Conservation (phyloP, 2,329 filamentous ascomycete genomes). For the Aspergillus costaricaensis region DNA sequence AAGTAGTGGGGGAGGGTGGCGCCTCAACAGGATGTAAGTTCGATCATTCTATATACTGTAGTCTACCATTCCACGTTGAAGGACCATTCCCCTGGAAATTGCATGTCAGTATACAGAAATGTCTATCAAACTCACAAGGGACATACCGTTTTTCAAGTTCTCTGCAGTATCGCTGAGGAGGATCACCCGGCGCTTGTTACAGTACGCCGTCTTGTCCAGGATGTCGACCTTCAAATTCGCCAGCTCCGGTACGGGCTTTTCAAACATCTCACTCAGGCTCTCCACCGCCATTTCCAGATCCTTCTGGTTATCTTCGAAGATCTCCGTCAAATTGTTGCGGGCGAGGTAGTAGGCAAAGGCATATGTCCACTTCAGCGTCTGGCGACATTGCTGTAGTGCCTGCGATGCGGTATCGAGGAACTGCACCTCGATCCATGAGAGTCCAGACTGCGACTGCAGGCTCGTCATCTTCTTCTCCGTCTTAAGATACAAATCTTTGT, state of each 20-base stretch:
- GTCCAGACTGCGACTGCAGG: conserved; percentile 86
- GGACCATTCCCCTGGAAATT: conserved; percentile 44
- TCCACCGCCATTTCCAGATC: conserved; percentile 97
- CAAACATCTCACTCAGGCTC: conserved; percentile 97
- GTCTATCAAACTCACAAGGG: background rate
- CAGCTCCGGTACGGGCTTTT: conserved; percentile 89
- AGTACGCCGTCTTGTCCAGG: conserved; percentile 97
- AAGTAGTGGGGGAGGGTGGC: background rate
- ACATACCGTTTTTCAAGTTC: conserved; percentile 78
- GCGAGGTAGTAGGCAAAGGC: conserved; percentile 98
- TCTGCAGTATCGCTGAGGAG: conserved; percentile 89
- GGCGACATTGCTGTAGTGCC: conserved; percentile 92
- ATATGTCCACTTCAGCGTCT: conserved; percentile 99
- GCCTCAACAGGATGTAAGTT: background rate
- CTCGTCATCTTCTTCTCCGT: conserved; percentile 99
- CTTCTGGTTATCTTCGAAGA: conserved; percentile 98
- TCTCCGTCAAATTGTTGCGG: conserved; percentile 91
- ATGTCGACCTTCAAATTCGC: conserved; percentile 91
- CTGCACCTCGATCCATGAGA: conserved; percentile 99
- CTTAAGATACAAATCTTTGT: conserved; percentile 93
- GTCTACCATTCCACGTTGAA: conserved; percentile 48
- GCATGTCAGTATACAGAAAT: background rate
- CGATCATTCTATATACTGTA: conserved; percentile 24
- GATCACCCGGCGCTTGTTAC: conserved; percentile 87
- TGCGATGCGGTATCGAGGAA: conserved; percentile 93